Evolutionary conservation across 768 basidiomycete species (phyloP), one percentile per base, ranked within the genome.

Genomic region (Sarcomyxa edulis): DNA sequence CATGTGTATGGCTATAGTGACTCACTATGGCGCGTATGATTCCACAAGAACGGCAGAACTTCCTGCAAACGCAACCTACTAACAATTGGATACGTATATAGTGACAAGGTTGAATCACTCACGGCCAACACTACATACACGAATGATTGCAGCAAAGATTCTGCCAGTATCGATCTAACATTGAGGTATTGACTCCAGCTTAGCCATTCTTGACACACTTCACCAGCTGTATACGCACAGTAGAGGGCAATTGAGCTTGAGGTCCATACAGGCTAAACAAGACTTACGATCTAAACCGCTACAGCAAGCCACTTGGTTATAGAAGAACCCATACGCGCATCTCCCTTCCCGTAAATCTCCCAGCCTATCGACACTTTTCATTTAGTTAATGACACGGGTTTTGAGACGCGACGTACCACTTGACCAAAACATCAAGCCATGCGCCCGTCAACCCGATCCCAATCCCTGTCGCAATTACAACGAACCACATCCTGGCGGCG

Each of bases 261-360:
- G 32, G 23, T 15, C 37, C 21, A 5, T 12, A n/a, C 21, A 19
- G 18, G n/a, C 41, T 31, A 21, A 42, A 35, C 35, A 25, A 22
- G 25, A 66, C 74, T 44, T 49, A 77, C 76, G 64, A 52, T 80
- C 77, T 23, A 84, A 54, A 23, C 80, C 81, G 45, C 72, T 76
- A 59, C 83, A 86, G 48, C 84, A 86, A 15, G 78, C 65, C 18
- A 78, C 74, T 53, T 78, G 76, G 48, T 81, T 84, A 55, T 82
- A 84, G 55, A 83, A 77, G 60, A 84, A 76, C 2, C 78, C 80
- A 47, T 78, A 76, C 7, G 71, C 58, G 51, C 84, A 86, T 21
- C 73, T 69, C 6, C 84, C 84, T 55, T 81, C 79, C 3, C 81
- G 72, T 26, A 86, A 54, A 49, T 85, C 83, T 18, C 74, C 75